A percentile compares a stretch with the other conserved stretches of the same genome.
Evolutionary conservation across 306 rosid species (phyloP).

Genomic region (Vigna nakashimae): DNA sequence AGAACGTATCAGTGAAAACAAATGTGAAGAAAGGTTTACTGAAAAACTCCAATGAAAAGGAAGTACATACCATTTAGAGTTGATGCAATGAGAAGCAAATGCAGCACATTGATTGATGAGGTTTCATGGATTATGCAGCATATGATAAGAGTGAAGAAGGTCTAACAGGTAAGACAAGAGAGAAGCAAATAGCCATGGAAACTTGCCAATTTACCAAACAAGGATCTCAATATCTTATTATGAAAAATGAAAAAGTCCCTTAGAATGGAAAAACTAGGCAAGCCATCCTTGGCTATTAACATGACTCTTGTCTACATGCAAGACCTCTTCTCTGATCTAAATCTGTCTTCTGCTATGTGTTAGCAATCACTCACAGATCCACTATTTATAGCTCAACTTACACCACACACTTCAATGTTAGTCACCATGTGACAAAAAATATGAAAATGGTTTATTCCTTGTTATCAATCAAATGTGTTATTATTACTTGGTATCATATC

Average conservation of each 20-base stretch:
- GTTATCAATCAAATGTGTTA: constrained; percentile 5
- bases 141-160: constrained; percentile 53
- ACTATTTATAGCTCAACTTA: constrained; percentile 36
- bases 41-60: no score
- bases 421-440: not conserved
- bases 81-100: no score
- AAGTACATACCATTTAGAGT: no score
- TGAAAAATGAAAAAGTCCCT: not conserved
- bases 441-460: constrained; percentile 10
- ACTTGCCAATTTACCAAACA: constrained; percentile 55
- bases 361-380: not conserved
- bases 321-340: constrained; percentile 51
- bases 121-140: no score
- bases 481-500: constrained; percentile 5
- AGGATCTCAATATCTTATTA: not conserved
- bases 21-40: no score
- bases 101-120: not conserved
- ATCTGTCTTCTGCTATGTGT: not conserved
- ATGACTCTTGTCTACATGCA: constrained; percentile 66
- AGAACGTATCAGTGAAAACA: no score
- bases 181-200: constrained; percentile 56
- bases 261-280: constrained; percentile 53
- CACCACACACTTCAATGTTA: not conserved
- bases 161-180: constrained; percentile 64
- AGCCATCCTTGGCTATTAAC: constrained; percentile 80